Conservation (phyloP, 345 rosid species). For the Excoecaria agallocha region DNA sequence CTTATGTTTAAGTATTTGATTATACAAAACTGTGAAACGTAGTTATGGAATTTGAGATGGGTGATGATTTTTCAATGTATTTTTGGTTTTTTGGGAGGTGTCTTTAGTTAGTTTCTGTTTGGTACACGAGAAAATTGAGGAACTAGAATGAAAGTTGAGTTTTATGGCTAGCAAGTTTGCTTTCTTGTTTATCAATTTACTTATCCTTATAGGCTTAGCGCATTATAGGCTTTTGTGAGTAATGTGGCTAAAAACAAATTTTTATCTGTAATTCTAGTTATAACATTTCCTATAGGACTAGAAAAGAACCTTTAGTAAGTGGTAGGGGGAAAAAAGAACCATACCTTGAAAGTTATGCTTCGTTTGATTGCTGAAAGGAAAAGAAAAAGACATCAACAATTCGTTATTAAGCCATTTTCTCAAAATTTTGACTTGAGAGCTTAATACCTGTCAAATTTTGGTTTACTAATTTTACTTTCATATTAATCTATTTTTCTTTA, state of each 20-base stretch:
- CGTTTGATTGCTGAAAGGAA: not conserved
- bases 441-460: not conserved
- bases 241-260: not conserved
- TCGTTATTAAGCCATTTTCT: too few relatives aligned
- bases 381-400: not conserved
- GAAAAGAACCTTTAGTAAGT: not conserved
- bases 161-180: not conserved
- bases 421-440: too few relatives aligned
- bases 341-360: not conserved
- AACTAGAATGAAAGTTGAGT: not conserved
- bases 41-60: too few relatives aligned
- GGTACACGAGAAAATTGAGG: not conserved
- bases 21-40: too few relatives aligned
- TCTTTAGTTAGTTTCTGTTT: not conserved
- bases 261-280: not conserved
- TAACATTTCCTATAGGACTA: too few relatives aligned
- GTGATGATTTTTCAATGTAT: not conserved
- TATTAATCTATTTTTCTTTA: slow-evolving; percentile 3
- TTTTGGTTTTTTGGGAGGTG: not conserved
- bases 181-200: not conserved
- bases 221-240: not conserved
- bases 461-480: not conserved
- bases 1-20: too few relatives aligned
- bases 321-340: not conserved
- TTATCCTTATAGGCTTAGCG: not conserved